Conservation (phyloP, 768 basidiomycete species). For the Lactarius deliciosus region DNA sequence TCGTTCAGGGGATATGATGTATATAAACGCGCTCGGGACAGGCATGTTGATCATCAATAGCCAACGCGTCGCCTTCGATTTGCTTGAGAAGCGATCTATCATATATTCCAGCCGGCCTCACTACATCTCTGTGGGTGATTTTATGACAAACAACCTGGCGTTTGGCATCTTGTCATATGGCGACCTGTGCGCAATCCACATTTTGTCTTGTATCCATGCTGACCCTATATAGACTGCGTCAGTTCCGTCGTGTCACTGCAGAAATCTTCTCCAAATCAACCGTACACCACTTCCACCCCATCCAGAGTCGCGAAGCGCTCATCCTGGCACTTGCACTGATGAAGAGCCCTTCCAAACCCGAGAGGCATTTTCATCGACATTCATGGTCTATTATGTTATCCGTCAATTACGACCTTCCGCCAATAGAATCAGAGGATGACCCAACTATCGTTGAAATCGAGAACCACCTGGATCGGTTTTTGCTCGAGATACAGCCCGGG, state of each 20-base stretch:
- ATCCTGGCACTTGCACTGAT: background rate
- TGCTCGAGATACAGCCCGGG: background rate
- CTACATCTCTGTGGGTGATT: background rate
- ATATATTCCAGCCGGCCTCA: background rate
- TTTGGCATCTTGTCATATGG: background rate
- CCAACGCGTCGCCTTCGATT: background rate
- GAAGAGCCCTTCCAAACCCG: background rate
- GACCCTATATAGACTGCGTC: background rate
- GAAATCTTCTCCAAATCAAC: background rate
- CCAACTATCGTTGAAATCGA: background rate
- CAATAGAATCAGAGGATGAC: background rate
- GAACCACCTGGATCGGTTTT: background rate
- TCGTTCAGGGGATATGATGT: background rate
- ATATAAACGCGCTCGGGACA: background rate
- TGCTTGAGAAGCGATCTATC: background rate
- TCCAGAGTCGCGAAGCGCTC: background rate
- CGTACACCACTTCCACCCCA: background rate
- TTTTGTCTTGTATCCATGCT: background rate
- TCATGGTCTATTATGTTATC: constrained; percentile 1
- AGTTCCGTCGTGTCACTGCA: background rate
- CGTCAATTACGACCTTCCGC: background rate
- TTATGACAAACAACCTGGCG: background rate
- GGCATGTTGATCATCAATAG: background rate
- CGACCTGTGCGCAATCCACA: background rate
- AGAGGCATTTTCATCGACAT: background rate